A percentile compares a stretch with the other conserved stretches of the same genome.
Evolutionary conservation across 768 basidiomycete species (phyloP).

Genomic region (Macrolepiota albuminosa): DNA sequence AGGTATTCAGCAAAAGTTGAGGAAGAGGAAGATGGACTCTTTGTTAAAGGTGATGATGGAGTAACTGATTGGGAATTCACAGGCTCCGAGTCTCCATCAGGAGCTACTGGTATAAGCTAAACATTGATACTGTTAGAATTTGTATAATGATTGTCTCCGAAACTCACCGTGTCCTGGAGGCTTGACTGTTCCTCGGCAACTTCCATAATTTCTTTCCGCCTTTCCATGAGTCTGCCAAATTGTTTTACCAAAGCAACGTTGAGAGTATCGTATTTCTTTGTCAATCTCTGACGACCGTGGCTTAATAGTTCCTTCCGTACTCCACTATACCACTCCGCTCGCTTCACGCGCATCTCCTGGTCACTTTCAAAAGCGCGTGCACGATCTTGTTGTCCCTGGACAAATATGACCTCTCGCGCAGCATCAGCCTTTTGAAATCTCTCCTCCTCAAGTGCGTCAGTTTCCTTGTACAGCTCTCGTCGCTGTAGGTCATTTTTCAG

Average conservation of each 20-base stretch:
- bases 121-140: neutral
- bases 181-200: neutral
- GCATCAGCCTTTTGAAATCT: slow-evolving; percentile 1
- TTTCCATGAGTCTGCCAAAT: neutral
- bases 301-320: neutral
- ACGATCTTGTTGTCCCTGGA: neutral
- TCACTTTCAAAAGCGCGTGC: neutral
- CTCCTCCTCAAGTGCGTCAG: neutral
- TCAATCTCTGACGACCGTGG: neutral
- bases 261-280: neutral
- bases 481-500: neutral
- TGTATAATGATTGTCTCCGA: neutral
- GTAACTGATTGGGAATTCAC: neutral
- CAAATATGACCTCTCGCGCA: neutral
- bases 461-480: neutral
- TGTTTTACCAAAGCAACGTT: neutral
- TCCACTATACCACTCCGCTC: neutral
- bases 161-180: neutral
- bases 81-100: neutral
- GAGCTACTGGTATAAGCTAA: neutral
- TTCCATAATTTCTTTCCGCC: neutral
- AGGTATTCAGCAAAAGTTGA: neutral
- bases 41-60: neutral
- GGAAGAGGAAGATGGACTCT: neutral
- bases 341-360: neutral